phyloP scores from a whole-genome alignment of 2,329 filamentous ascomycete genomes.

The Exophiala sp. region DNA sequence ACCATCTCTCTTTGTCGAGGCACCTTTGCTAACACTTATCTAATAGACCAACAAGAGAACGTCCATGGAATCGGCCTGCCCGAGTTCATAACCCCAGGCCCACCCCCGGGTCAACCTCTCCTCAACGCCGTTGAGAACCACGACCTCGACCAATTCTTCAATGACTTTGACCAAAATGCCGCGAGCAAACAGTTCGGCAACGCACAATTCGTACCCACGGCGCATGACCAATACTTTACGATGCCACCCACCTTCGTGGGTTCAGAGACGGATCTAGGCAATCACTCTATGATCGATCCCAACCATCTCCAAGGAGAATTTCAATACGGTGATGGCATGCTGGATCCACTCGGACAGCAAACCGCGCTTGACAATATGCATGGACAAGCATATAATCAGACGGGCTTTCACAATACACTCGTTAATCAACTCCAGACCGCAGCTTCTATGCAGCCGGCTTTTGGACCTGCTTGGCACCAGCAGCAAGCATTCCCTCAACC shows the following conservation, averaged over 20 bases:
- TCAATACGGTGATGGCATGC: conserved; percentile 13
- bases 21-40: conserved; percentile 12
- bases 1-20: background rate
- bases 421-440: conserved; percentile 15
- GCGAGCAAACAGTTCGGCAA: conserved; percentile 13
- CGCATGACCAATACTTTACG: conserved; percentile 20
- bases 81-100: conserved; percentile 25
- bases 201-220: conserved; percentile 18
- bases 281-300: conserved; percentile 16
- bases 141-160: conserved; percentile 27
- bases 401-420: conserved; percentile 8
- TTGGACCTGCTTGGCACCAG: conserved; percentile 21
- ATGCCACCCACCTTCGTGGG: conserved; percentile 28
- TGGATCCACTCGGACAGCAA: conserved; percentile 10
- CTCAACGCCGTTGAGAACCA: conserved; percentile 27
- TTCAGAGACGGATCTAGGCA: conserved; percentile 23
- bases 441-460: conserved; percentile 18
- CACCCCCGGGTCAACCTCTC: conserved; percentile 26
- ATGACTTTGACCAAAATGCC: conserved; percentile 25
- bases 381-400: conserved; percentile 7
- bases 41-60: conserved; percentile 24
- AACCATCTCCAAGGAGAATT: conserved; percentile 17
- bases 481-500: conserved; percentile 19
- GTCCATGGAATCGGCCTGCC: conserved; percentile 28
- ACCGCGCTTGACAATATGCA: conserved; percentile 10